Conservation (phyloP, 116 monocot species). For the Cymodocea nodosa region DNA sequence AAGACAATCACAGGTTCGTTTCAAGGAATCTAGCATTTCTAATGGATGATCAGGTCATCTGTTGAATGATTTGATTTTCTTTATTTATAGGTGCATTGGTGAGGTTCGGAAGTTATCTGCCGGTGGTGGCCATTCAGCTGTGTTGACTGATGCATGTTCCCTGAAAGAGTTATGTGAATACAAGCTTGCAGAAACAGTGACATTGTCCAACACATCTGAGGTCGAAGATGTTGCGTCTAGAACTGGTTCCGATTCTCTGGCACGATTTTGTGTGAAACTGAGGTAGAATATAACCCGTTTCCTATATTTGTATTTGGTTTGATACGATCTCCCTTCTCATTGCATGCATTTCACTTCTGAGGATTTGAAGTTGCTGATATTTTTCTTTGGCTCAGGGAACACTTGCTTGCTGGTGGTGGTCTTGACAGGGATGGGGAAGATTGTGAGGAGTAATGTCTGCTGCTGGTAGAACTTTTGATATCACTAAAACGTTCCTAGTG, state of each 20-base stretch:
- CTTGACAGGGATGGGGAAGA: slow-evolving; percentile 2
- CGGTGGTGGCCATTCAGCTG: slow-evolving; percentile 95
- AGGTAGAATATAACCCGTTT: slow-evolving; percentile 33
- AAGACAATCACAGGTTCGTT: not conserved
- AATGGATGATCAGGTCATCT: not conserved
- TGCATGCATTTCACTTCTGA: too few species aligned
- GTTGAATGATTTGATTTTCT: not conserved
- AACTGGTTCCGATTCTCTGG: slow-evolving; percentile 69
- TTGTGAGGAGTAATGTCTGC: not conserved
- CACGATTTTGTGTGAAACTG: slow-evolving; percentile 67
- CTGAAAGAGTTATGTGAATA: slow-evolving; percentile 91
- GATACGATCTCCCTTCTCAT: not conserved
- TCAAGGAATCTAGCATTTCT: not conserved
- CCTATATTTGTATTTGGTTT: not conserved
- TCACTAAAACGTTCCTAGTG: too few species aligned
- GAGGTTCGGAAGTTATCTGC: slow-evolving; percentile 73
- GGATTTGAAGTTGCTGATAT: not conserved
- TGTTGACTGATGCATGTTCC: slow-evolving; percentile 81
- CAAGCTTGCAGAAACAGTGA: slow-evolving; percentile 70
- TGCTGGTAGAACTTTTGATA: too few species aligned
- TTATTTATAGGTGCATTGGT: slow-evolving; percentile 68
- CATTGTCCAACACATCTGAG: slow-evolving; percentile 34
- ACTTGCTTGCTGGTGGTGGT: slow-evolving; percentile 8
- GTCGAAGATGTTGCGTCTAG: slow-evolving; percentile 80
- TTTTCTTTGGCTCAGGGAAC: slow-evolving; percentile 9